Evolutionary conservation across 441 rosid genomes (phyloP).

Genomic region (Euphorbia celastroides): DNA sequence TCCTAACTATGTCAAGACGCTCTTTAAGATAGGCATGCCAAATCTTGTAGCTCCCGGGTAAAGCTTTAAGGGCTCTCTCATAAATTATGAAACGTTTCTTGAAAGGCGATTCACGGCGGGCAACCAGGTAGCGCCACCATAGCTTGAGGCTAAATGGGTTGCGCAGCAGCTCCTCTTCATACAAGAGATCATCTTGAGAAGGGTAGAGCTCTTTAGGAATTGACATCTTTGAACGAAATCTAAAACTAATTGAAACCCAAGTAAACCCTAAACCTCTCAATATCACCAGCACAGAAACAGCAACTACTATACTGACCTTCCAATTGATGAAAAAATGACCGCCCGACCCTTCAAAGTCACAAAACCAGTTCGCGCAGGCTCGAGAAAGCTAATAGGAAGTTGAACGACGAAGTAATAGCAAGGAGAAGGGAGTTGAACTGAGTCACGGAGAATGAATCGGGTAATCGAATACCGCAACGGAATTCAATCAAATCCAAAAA

Average conservation of each 20-base stretch:
- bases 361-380: not conserved
- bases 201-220: constrained; percentile 74
- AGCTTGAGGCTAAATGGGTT: constrained; percentile 77
- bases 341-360: not conserved
- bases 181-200: constrained; percentile 69
- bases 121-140: constrained; percentile 91
- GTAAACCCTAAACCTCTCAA: not conserved
- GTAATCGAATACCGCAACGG: too few species aligned
- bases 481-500: too few species aligned
- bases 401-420: too few species aligned
- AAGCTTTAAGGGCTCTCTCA: constrained; percentile 78
- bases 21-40: constrained; percentile 85
- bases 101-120: constrained; percentile 61
- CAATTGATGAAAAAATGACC: not conserved
- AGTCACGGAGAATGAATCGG: too few species aligned
- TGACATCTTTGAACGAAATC: constrained; percentile 32
- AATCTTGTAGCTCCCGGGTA: constrained; percentile 87
- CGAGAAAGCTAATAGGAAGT: too few species aligned
- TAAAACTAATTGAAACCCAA: not conserved
- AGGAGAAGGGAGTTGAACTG: too few species aligned
- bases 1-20: constrained; percentile 68
- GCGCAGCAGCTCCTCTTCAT: constrained; percentile 78
- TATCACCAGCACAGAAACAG: not conserved
- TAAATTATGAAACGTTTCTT: constrained; percentile 67
- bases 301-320: not conserved